phyloP scores from a whole-genome alignment of 257 asterid genomes.

The Anisodus tanguticus region DNA sequence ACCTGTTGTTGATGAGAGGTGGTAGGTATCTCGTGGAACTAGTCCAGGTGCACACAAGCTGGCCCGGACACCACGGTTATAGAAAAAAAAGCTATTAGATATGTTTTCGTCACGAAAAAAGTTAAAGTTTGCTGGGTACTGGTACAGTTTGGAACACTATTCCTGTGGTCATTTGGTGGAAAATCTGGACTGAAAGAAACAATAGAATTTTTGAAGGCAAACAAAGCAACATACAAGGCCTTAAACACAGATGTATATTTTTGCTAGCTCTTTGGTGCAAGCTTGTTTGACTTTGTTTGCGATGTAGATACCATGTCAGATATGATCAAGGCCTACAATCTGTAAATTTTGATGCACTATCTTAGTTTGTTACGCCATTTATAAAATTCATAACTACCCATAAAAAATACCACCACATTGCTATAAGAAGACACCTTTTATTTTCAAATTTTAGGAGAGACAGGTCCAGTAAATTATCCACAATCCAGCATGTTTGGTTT shows the following conservation, averaged over 20 bases:
- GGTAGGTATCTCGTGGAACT: too few species aligned
- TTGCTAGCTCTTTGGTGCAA: background rate
- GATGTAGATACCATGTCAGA: background rate
- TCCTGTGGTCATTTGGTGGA: background rate
- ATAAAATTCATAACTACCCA: background rate
- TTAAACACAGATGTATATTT: background rate
- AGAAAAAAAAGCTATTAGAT: background rate
- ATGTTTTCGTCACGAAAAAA: background rate
- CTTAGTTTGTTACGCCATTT: background rate
- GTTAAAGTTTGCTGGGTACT: background rate
- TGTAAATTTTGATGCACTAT: background rate
- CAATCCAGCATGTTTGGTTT: slow-evolving; percentile 7
- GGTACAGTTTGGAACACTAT: background rate
- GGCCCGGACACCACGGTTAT: too few species aligned
- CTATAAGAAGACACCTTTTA: background rate
- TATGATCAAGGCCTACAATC: slow-evolving; percentile 19
- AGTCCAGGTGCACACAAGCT: too few species aligned
- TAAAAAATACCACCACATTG: background rate
- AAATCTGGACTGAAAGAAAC: background rate
- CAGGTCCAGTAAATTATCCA: background rate
- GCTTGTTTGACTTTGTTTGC: background rate
- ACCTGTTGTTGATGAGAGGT: too few species aligned
- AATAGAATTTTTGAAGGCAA: background rate
- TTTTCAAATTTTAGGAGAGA: background rate
- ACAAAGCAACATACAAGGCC: background rate